A percentile compares a stretch with the other conserved stretches of the same genome.
Evolutionary conservation across 306 rosid species (phyloP).

Genomic region (Nissolia schottii): DNA sequence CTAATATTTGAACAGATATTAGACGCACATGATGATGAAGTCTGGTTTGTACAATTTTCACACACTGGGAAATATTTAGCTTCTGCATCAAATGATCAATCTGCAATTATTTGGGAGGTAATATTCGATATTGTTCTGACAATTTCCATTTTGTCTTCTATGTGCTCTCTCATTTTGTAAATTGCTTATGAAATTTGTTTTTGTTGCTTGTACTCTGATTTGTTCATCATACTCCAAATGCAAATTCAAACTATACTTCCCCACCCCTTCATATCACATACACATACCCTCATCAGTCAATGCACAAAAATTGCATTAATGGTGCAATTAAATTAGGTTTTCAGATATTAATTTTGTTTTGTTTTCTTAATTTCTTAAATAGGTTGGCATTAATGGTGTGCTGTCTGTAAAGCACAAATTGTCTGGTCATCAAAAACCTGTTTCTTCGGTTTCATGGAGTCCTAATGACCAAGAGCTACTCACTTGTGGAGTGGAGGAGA

Average conservation of each 20-base stretch:
- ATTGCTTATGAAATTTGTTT: neutral
- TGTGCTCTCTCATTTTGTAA: neutral
- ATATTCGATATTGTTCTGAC: slow-evolving; percentile 15
- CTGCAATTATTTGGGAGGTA: slow-evolving; percentile 98
- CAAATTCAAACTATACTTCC: neutral
- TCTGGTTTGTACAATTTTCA: slow-evolving; percentile 93
- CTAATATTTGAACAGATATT: slow-evolving; percentile 47
- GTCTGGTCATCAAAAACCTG: slow-evolving; percentile 77
- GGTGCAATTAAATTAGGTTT: neutral
- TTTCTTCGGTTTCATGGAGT: slow-evolving; percentile 88
- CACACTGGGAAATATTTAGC: slow-evolving; percentile 88
- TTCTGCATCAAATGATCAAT: slow-evolving; percentile 80
- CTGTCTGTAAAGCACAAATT: slow-evolving; percentile 69
- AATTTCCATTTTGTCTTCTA: neutral
- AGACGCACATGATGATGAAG: slow-evolving; percentile 79
- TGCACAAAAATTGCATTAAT: slow-evolving; percentile 12
- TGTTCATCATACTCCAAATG: neutral
- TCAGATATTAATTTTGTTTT: neutral
- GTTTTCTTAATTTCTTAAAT: neutral
- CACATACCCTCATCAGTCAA: neutral
- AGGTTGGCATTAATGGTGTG: slow-evolving; percentile 63
- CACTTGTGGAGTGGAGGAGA: slow-evolving; percentile 93
- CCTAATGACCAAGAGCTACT: slow-evolving; percentile 82
- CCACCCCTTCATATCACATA: neutral
- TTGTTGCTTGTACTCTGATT: slow-evolving; percentile 5